These are phyloP conservation scores for Calonectria pauciramosa DNA, from an alignment of 2,329 filamentous ascomycete genomes.

Conservation along the genomic window DNA sequence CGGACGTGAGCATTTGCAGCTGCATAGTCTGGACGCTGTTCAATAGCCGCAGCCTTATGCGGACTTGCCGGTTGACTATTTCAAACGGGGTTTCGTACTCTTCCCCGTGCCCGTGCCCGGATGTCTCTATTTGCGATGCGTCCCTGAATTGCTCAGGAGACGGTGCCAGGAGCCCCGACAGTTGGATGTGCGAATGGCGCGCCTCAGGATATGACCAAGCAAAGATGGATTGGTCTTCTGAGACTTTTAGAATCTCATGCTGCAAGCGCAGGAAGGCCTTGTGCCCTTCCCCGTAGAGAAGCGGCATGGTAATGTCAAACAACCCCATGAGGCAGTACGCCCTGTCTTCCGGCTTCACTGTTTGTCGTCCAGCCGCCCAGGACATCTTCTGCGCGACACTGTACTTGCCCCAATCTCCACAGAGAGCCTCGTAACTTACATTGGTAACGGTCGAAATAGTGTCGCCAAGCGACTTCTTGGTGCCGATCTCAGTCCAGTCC, in stretches of 20 bases:
- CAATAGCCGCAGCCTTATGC: neutral
- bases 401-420: neutral
- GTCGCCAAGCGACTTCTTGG: neutral
- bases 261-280: conserved; percentile 18
- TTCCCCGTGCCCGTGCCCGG: neutral
- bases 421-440: neutral
- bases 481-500: neutral
- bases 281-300: conserved; percentile 20
- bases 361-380: conserved; percentile 15
- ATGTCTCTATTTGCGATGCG: neutral
- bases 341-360: conserved; percentile 9
- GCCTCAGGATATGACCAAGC: neutral
- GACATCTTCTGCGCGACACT: conserved; percentile 23
- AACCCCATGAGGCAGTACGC: conserved; percentile 23
- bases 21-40: neutral
- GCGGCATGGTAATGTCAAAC: conserved; percentile 22
- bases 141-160: neutral
- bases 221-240: conserved; percentile 8
- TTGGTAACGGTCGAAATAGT: neutral
- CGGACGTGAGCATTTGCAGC: neutral
- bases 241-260: conserved; percentile 15
- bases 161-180: neutral
- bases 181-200: neutral
- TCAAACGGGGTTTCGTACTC: neutral
- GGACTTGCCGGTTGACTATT: neutral